phyloP scores from a whole-genome alignment of 2,329 filamentous ascomycete genomes.

The Colletotrichum lentis region DNA sequence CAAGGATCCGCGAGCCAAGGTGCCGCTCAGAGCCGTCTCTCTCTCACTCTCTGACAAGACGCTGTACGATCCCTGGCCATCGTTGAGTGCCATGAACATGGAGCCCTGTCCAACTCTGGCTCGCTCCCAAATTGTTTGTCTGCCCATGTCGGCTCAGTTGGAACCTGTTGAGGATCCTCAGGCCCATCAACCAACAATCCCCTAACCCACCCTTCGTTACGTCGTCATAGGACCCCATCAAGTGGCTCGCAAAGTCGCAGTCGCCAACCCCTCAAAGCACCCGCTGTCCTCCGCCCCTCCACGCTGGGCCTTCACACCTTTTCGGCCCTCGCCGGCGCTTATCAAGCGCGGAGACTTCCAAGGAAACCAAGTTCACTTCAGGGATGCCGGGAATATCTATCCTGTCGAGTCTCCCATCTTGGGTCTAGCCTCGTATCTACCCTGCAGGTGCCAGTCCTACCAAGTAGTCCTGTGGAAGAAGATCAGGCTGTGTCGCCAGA shows the following conservation, averaged over 20 bases:
- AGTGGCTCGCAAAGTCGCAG: slow-evolving; percentile 29
- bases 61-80: not conserved
- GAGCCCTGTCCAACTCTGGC: not conserved
- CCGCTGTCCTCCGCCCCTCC: slow-evolving; percentile 22
- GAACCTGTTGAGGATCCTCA: not conserved
- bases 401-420: slow-evolving; percentile 7
- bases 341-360: slow-evolving; percentile 11
- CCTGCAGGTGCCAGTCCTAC: slow-evolving; percentile 7
- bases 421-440: slow-evolving; percentile 7
- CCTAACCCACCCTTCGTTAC: slow-evolving; percentile 1
- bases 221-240: slow-evolving; percentile 28
- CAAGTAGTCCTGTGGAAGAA: slow-evolving; percentile 11
- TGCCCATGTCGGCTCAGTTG: not conserved
- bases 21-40: not conserved
- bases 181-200: slow-evolving; percentile 1
- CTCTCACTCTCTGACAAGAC: not conserved
- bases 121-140: not conserved
- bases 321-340: slow-evolving; percentile 24
- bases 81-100: slow-evolving; percentile 19
- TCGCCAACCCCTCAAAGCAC: slow-evolving; percentile 17
- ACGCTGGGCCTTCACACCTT: slow-evolving; percentile 25
- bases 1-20: not conserved
- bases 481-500: slow-evolving; percentile 19
- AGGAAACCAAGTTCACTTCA: slow-evolving; percentile 11
- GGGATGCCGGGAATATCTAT: slow-evolving; percentile 8